These are phyloP conservation scores for Tetrapisispora pingtungensis DNA, from an alignment of 805 yeast genomes.

Conservation along the genomic window DNA sequence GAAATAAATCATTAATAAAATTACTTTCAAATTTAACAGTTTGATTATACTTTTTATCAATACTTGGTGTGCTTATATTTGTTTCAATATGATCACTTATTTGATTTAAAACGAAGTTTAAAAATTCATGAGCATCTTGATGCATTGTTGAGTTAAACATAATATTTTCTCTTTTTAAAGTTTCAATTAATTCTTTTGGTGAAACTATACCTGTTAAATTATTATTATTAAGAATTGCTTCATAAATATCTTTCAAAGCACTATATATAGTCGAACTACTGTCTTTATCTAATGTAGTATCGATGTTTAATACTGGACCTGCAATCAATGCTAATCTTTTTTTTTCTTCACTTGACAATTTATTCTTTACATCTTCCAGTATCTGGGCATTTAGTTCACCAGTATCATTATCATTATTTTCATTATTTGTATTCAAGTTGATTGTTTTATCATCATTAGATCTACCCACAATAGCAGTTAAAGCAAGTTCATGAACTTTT, in stretches of 20 bases:
- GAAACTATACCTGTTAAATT: constrained; percentile 75
- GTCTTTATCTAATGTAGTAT: constrained; percentile 39
- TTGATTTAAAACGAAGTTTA: constrained; percentile 77
- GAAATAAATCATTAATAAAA: constrained; percentile 64
- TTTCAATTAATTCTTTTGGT: constrained; percentile 63
- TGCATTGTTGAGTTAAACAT: constrained; percentile 88
- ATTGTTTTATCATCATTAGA: background rate
- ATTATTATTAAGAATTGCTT: constrained; percentile 63
- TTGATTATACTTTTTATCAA: background rate
- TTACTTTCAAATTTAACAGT: constrained; percentile 19
- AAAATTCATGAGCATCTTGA: constrained; percentile 96
- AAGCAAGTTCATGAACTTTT: constrained; percentile 22
- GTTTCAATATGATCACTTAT: constrained; percentile 33
- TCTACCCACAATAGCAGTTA: constrained; percentile 25
- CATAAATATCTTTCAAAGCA: constrained; percentile 77
- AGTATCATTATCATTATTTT: background rate
- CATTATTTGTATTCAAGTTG: background rate
- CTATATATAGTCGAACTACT: constrained; percentile 42
- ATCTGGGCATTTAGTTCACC: background rate
- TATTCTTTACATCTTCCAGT: background rate
- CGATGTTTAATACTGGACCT: constrained; percentile 81
- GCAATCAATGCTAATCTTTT: constrained; percentile 65
- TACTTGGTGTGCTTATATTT: background rate
- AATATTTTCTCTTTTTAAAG: constrained; percentile 71
- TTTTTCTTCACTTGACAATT: constrained; percentile 49